These are phyloP conservation scores for Pulveroboletus sp. DNA, from an alignment of 768 basidiomycete genomes.

Conservation along the genomic window DNA sequence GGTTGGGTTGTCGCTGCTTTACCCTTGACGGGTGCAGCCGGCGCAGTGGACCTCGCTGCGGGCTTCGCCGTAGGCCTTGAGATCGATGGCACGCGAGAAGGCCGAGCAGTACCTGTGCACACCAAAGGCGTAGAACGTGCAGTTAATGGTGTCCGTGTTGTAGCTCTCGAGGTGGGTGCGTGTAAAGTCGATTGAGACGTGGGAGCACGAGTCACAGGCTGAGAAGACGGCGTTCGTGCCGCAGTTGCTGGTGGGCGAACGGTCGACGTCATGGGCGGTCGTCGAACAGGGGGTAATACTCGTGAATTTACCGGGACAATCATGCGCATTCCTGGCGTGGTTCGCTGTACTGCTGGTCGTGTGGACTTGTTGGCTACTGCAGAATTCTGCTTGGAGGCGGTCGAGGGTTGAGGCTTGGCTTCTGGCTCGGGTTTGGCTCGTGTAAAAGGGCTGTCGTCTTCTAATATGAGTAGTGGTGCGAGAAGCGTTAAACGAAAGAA, in stretches of 20 bases:
- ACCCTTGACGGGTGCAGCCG: constrained; percentile 1
- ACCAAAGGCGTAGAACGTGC: constrained; percentile 16
- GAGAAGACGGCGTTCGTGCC: constrained; percentile 12
- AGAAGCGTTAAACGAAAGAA: background rate
- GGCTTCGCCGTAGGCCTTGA: constrained; percentile 10
- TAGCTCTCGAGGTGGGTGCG: constrained; percentile 14
- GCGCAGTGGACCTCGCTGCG: constrained; percentile 2
- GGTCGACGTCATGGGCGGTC: constrained; percentile 4
- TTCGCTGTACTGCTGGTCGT: constrained; percentile 11
- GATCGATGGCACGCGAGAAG: constrained; percentile 5
- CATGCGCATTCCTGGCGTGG: background rate
- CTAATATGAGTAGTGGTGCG: constrained; percentile 2
- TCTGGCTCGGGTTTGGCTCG: constrained; percentile 5
- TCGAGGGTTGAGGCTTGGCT: constrained; percentile 8
- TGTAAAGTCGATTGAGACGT: constrained; percentile 19
- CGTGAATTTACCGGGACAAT: constrained; percentile 4
- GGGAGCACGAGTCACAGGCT: constrained; percentile 21
- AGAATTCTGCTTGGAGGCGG: background rate
- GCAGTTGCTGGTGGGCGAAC: constrained; percentile 6
- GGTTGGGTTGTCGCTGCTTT: constrained; percentile 6
- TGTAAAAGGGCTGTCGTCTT: constrained; percentile 29
- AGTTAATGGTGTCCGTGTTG: constrained; percentile 17
- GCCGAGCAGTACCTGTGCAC: constrained; percentile 2
- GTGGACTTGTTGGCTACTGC: background rate
- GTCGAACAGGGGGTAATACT: constrained; percentile 7